Evolutionary conservation across 148 eudicot genomes (phyloP), one percentile per base, ranked within the genome.

Genomic region (Rhododendron vialii): DNA sequence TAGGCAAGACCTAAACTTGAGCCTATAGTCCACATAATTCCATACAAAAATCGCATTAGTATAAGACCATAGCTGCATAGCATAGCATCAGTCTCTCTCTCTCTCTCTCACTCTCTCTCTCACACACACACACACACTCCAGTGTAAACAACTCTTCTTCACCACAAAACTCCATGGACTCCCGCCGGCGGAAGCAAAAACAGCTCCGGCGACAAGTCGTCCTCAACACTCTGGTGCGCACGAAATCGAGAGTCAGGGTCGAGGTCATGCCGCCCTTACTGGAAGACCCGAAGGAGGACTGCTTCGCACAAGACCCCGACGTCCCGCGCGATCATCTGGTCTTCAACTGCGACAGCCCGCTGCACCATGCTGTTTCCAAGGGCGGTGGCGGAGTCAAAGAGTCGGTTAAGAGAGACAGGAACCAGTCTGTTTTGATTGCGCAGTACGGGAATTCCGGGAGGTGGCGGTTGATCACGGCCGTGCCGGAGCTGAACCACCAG

Each of bases 401-500:
- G 30, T 75, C 45, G 33, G 28, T 30, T 1, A 75, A 11, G 15
- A 65, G 81, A 80, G 82, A 71, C 18, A 65, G 57, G 38, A 28
- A 57, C 18, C 41, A 73, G 26, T 50, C 78, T 0, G 75, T 75
- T 82, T 73, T 85, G 86, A 22, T 26, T 33, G n/a, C 18, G 7
- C 88, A 85, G 43, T 74, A 84, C 51, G 91, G 92, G 63, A 88
- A 88, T 8, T 91, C 95, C 0, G 88, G 90, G 6, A 89, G 90
- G 86, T 94, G 95, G 96, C 95, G 93, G 81, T 91, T 93, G 55
- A 91, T 95, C 24, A 74, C 92, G 6, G 88, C 94, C 1, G 91
- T 87, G 73, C 73, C 73, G 33, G 73, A 24, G 8, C 14, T 65
- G 73, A 65, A 3, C 73, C 65, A 59, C 65, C 65, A 59, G 65